A percentile compares a stretch with the other conserved stretches of the same genome.
Conservation (phyloP, 2,329 filamentous ascomycete species). For the Fusarium pseudoanthophilum region DNA sequence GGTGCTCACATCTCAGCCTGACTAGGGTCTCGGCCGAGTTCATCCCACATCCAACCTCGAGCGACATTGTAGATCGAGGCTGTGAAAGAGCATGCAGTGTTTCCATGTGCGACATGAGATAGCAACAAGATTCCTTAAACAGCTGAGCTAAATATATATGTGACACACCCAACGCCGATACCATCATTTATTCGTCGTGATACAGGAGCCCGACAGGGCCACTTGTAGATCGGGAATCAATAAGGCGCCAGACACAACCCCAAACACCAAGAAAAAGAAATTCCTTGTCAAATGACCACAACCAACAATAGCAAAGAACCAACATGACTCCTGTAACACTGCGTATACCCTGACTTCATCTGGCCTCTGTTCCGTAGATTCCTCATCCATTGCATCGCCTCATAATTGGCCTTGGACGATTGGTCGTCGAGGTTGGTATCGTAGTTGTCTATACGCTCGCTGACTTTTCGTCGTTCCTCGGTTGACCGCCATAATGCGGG, state of each 20-base stretch:
- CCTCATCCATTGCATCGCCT: neutral
- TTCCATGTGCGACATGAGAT: constrained; percentile 17
- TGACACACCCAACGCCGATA: constrained; percentile 36
- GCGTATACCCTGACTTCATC: neutral
- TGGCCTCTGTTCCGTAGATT: neutral
- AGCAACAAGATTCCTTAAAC: constrained; percentile 26
- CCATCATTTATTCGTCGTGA: constrained; percentile 35
- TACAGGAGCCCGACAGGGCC: constrained; percentile 23
- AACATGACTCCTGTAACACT: constrained; percentile 7
- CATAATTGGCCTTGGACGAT: neutral
- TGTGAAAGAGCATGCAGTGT: constrained; percentile 6
- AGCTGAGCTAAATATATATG: constrained; percentile 34
- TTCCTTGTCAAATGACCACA: constrained; percentile 10
- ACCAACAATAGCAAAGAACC: constrained; percentile 5
- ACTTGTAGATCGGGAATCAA: constrained; percentile 35
- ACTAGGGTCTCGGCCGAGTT: constrained; percentile 18
- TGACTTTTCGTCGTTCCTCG: constrained; percentile 23
- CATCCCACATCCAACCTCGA: constrained; percentile 3
- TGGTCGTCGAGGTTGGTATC: constrained; percentile 10
- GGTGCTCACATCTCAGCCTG: neutral
- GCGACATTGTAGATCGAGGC: neutral
- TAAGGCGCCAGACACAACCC: constrained; percentile 21
- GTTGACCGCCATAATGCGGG: constrained; percentile 34
- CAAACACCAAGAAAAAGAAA: constrained; percentile 36
- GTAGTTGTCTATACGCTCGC: constrained; percentile 32